Base-by-base conservation (phyloP, 805 yeast species). In the Yarrowia keelungensis region DNA sequence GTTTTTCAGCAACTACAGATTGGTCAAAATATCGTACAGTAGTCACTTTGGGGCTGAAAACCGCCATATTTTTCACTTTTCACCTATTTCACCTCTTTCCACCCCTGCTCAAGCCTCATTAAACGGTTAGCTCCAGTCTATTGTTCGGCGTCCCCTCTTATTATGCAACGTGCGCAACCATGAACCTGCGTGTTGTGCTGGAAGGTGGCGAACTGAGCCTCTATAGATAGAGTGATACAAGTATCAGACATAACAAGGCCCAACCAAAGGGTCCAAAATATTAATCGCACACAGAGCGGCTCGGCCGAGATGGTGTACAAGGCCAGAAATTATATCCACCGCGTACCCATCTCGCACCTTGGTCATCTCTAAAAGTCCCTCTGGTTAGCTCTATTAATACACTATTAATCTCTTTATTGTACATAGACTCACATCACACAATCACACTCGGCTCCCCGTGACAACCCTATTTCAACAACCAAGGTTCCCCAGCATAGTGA, bases 381-480 rank as follows among this genome's bases (percentile, higher is more conserved):
- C 32, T 26, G 32, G 32, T 26, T 26, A 26, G 61, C 62, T 26
- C 53, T 53, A 53, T 53, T 53, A 19, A 53, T 53, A 53, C 59
- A 53, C 45, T 39, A 53, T 10, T 10, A 11, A 38, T 53, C 59
- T 38, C 59, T 53, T 53, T 39, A 53, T 53, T 15, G 12, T 22
- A 53, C 62, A 56, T 42, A 56, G 47, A 41, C 62, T 56, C 59
- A 38, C 59, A 53, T 53, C 59, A 53, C 59, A 53, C 59, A 53
- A 53, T 53, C 59, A 53, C 59, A 53, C 59, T 53, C 59, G 59
- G 59, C 46, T 53, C 59, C 45, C 45, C 59, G 59, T 53, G 59
- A 53, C 62, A 56, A 56, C 62, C 47, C 62, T 56, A 56, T 56
- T 56, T 56, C 62, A 56, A 56, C 62, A 56, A 26, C 62, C 62